phyloP scores from a whole-genome alignment of 1,139 yeast genomes.

The Kodamaea arcana region DNA sequence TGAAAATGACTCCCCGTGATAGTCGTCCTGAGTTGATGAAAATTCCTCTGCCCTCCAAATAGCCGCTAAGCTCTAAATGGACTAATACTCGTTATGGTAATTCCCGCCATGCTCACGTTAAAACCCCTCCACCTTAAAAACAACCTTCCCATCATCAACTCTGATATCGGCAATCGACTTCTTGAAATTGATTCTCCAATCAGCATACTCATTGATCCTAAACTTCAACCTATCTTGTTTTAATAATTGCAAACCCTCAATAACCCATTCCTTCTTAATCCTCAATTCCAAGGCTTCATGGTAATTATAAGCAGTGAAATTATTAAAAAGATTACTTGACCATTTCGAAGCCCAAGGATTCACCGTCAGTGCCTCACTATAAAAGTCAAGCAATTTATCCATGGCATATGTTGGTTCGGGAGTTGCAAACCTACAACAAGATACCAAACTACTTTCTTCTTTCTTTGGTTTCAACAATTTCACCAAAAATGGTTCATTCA shows the following conservation, averaged over 20 bases:
- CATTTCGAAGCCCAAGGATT: constrained; percentile 37
- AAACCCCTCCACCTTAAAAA: constrained; percentile 38
- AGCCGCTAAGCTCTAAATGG: too few relatives aligned
- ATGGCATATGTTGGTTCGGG: constrained; percentile 34
- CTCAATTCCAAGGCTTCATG: constrained; percentile 30
- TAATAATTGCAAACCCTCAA: constrained; percentile 29
- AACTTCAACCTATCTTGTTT: constrained; percentile 28
- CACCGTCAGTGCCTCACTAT: constrained; percentile 14
- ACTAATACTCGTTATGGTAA: too few relatives aligned
- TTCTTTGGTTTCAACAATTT: constrained; percentile 39
- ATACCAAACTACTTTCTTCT: constrained; percentile 28
- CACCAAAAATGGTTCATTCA: constrained; percentile 32
- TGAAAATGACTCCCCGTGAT: too few relatives aligned
- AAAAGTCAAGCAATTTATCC: constrained; percentile 24
- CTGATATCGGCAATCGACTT: constrained; percentile 22
- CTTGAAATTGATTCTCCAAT: constrained; percentile 39
- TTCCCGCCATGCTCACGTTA: too few relatives aligned
- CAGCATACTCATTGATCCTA: constrained; percentile 27
- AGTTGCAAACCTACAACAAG: constrained; percentile 34
- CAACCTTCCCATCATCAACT: constrained; percentile 31
- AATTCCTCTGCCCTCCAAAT: too few relatives aligned
- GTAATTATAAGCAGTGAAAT: constrained; percentile 31
- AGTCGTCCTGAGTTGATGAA: too few relatives aligned
- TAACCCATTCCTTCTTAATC: constrained; percentile 28
- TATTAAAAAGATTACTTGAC: constrained; percentile 30